Conservation (phyloP, 2,329 filamentous ascomycete species). For the Fusarium guadeloupense region DNA sequence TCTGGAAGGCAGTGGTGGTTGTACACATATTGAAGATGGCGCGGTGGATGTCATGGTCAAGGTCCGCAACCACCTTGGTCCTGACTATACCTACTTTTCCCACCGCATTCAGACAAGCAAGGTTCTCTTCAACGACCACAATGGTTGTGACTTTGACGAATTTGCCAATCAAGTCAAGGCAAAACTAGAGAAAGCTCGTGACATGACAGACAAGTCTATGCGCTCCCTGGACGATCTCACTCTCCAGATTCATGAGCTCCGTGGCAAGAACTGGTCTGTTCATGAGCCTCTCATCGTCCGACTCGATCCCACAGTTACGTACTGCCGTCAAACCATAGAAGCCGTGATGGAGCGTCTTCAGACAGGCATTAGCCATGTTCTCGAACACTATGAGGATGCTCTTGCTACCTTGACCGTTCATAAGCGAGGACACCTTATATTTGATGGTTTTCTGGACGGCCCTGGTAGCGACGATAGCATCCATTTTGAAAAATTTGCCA, state of each 20-base stretch:
- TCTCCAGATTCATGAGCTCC: conserved; percentile 57
- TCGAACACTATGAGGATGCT: conserved; percentile 57
- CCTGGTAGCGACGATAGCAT: conserved; percentile 47
- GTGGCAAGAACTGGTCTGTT: conserved; percentile 56
- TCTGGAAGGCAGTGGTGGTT: conserved; percentile 50
- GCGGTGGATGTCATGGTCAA: conserved; percentile 58
- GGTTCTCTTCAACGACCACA: conserved; percentile 55
- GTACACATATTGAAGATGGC: conserved; percentile 54
- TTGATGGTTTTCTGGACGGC: conserved; percentile 43
- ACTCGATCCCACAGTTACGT: conserved; percentile 53
- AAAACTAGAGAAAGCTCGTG: conserved; percentile 50
- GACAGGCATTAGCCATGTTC: conserved; percentile 59
- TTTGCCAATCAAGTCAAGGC: conserved; percentile 54
- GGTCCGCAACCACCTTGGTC: conserved; percentile 61
- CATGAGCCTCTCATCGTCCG: conserved; percentile 58
- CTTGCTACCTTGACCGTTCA: conserved; percentile 57
- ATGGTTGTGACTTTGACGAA: conserved; percentile 54
- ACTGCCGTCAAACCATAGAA: conserved; percentile 57
- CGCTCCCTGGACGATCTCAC: conserved; percentile 58
- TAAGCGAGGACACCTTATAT: conserved; percentile 63
- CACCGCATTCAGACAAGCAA: conserved; percentile 55
- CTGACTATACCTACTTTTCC: conserved; percentile 56
- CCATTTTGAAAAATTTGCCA: conserved; percentile 45
- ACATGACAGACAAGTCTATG: conserved; percentile 54
- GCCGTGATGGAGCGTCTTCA: conserved; percentile 62